Base-by-base conservation (phyloP, 176 grass and related monocot species). In the Ampelocalamus luodianensis region DNA sequence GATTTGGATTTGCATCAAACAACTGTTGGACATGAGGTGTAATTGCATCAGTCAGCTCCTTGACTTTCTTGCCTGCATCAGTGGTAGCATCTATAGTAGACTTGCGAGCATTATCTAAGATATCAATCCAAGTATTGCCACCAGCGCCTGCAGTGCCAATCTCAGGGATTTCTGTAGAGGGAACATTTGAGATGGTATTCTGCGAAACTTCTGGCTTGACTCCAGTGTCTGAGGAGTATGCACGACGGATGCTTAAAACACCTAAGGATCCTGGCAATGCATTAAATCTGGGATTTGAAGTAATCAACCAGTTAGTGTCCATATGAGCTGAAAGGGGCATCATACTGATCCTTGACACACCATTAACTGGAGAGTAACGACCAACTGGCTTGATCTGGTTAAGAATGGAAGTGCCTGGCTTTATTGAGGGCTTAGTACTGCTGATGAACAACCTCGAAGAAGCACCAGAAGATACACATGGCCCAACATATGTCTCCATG, bases 1-100 rank as follows among this genome's bases (percentile, higher is more conserved):
- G 87, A 73, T 94, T 90, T 81, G 93, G 96, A 87, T 98, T 24
- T 71, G 89, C 61, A 78, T 90, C 88, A 87, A 94, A 89, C 36
- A 90, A 77, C 60, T 92, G 81, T 39, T 98, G 91, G 34, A 92
- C 76, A 80, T 95, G 87, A 74, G 93, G 93, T 64, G 65, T 78
- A 40, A 92, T 36, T 22, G 86, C 55, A 85, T 96, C 87, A 37
- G 67, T 89, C 82, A 94, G 68, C 39, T 98, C 93, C 74, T 92
- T 89, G 14, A 88, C 64, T 85, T 95, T 98, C 72, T 80, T 92
- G 75, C 86, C 82, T 48, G 90, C 74, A 66, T 66, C 71, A 86
- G 81, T 76, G 32, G 83, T 79, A 84, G 84, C 86, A 83, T 98
- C 91, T 53, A 83, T 0, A 37, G 89, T 78, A 69, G 87, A 92